Evolutionary conservation across 2,329 filamentous ascomycete species (phyloP), one percentile per base, ranked within the genome.

Genomic region (Fusarium keratoplasticum): DNA sequence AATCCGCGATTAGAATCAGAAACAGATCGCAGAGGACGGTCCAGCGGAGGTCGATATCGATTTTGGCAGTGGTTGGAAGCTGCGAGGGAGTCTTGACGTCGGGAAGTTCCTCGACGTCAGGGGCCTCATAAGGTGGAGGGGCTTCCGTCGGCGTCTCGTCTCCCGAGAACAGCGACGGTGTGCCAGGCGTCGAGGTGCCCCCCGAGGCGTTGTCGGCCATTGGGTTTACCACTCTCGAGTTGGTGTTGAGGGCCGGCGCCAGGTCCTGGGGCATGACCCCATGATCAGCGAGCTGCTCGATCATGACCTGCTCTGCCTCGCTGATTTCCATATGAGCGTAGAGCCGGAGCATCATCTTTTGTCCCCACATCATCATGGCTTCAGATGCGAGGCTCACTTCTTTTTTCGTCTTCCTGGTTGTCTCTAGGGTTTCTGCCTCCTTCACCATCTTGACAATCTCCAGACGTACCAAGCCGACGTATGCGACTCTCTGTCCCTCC

Each of bases 261-360:
- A 99, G 86, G 81, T 99, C 96, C 52, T 87, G 86, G 1, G 96
- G 93, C 71, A 95, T 87, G 8, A 99, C 95, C 6, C 96, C 96
- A 83, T 99, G 96, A 67, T 96, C 94, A 14, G 94, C 93, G 67
- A 99, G 87, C 83, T 99, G 96, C 84, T 99, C 96, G 76, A 99
- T 98, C 96, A 99, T 99, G 82, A 99, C 87, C 85, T 99, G 96
- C 83, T 99, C 96, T 16, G 90, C 92, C 25, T 92, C 87, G 79
- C 92, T 95, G 78, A 99, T 97, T 69, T 99, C 96, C 96, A 99
- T 99, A 83, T 99, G 96, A 14, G 91, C 87, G 82, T 98, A 99
- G 14, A 99, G 82, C 27, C 96, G 91, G 69, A 98, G 91, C 95
- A 99, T 99, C 89, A 98, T 97, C 85, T 97, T 97, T 82, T 99